Base-by-base conservation (phyloP, 352 stramenopile species). In the Pythium rishiriense region DNA sequence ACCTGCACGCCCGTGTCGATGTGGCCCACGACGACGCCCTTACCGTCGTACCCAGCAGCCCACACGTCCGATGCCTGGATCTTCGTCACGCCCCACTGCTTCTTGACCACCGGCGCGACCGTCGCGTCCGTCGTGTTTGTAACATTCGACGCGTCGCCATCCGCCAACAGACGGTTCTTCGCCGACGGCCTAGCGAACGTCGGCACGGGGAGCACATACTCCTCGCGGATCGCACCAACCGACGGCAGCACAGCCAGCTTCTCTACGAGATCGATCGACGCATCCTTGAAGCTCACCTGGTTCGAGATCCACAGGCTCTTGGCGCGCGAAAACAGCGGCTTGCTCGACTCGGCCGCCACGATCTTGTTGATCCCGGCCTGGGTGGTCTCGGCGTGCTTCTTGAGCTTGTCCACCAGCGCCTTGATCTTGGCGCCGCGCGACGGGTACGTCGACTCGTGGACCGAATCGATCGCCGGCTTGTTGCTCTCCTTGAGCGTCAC, bases 1-100 rank as follows among this genome's bases (percentile, higher is more conserved):
- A 37, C 50, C 1, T 54, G 68, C 25, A 72, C 68, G 37, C 68
- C 68, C 8, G 68, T 58, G 51, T 75, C 68, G 49, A 75, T 75
- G 24, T 50, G 62, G n/a, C 45, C 52, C 28, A 75, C 56, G 11
- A 67, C 49, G 55, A 75, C 45, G 45, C 61, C 61, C 26, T 55
- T 24, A 28, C 64, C 68, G 22, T 37, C 47, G 42, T 62, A 60
- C 19, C 68, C 68, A 8, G 26, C 26, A 17, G 43, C 35, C 68
- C 68, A 75, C n/a, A 70, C 49, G 17, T 64, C 31, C 8, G 31
- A 31, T 8, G 46, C 66, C 12, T 69, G 42, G 45, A 65, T 64
- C 26, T 66, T 58, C 33, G 45, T 35, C 24, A 68, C 48, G 19
- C 66, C 66, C 52, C 54, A 75, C 46, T 75, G 48, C n/a, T 33